Percentiles rank a stretch among this genome's conserved stretches.
Conservation (phyloP, 192 early-diverging fungal species). For the Powellomyces hirtus region DNA sequence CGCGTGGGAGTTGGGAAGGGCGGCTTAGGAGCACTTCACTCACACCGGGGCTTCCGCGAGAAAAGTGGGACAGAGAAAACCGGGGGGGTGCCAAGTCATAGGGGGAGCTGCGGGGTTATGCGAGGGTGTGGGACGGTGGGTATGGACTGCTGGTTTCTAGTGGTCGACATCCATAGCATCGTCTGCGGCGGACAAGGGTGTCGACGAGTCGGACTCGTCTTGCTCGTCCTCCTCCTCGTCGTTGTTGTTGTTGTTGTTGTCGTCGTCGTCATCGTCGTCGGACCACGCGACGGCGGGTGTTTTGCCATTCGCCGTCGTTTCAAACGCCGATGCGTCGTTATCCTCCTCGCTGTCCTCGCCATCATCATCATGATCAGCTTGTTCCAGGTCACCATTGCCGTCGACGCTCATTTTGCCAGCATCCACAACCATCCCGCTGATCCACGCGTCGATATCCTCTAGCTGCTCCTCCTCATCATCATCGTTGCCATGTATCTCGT, state of each 20-base stretch:
- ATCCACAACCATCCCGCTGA: neutral
- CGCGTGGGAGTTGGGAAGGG: too few relatives aligned
- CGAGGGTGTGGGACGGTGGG: neutral
- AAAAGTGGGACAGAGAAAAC: too few relatives aligned
- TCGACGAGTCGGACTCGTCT: neutral
- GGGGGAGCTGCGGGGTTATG: too few relatives aligned
- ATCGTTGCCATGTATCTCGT: neutral
- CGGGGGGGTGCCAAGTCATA: too few relatives aligned
- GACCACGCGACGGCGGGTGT: neutral
- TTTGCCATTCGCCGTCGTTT: neutral
- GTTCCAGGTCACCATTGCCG: neutral
- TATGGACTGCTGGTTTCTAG: neutral
- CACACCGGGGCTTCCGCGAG: too few relatives aligned
- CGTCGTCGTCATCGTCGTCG: neutral
- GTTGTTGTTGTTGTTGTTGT: neutral
- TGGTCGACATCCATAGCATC: conserved; percentile 13
- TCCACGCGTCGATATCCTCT: neutral
- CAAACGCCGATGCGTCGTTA: neutral
- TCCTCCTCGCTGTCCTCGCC: neutral
- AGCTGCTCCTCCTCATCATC: neutral
- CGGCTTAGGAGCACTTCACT: too few relatives aligned
- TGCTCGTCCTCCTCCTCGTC: conserved; percentile 8
- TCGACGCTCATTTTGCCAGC: neutral
- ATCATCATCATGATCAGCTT: neutral
- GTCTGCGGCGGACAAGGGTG: neutral